These are phyloP conservation scores for Daldinia loculata DNA, from an alignment of 495 filamentous ascomycete species.

Conservation along the genomic window DNA sequence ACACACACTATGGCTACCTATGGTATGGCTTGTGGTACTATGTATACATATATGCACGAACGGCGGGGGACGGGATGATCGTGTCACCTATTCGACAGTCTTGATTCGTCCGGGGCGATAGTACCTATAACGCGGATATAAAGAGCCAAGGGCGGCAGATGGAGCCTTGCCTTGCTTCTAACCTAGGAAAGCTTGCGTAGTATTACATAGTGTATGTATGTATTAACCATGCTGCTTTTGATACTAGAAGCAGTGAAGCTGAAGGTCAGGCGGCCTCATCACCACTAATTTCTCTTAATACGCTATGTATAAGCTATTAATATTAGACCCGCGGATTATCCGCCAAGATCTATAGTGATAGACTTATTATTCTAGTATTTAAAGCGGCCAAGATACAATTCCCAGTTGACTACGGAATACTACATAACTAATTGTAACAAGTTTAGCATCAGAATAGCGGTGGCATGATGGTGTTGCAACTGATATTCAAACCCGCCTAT, in stretches of 20 bases:
- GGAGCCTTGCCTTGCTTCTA: constrained; percentile 17
- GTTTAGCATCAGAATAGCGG: constrained; percentile 20
- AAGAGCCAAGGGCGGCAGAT: constrained; percentile 42
- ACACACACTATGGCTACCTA: no score
- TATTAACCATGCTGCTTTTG: neutral
- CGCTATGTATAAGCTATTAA: neutral
- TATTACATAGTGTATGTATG: neutral
- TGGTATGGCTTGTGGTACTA: no score
- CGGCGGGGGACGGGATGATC: constrained; percentile 27
- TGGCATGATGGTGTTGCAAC: neutral
- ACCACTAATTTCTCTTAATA: neutral
- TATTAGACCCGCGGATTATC: constrained; percentile 20
- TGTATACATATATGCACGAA: constrained; percentile 17
- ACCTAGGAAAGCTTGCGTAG: constrained; percentile 2
- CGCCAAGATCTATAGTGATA: constrained; percentile 19
- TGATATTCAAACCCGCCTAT: neutral
- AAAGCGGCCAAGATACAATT: neutral
- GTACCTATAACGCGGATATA: constrained; percentile 9
- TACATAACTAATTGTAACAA: no score
- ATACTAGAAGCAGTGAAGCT: neutral
- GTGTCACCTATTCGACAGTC: constrained; percentile 15
- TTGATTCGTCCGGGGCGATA: constrained; percentile 34
- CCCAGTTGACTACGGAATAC: neutral
- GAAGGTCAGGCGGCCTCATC: neutral
- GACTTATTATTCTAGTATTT: neutral